Conservation (phyloP, 169 alveolate species). For the Condylostoma magnum region DNA sequence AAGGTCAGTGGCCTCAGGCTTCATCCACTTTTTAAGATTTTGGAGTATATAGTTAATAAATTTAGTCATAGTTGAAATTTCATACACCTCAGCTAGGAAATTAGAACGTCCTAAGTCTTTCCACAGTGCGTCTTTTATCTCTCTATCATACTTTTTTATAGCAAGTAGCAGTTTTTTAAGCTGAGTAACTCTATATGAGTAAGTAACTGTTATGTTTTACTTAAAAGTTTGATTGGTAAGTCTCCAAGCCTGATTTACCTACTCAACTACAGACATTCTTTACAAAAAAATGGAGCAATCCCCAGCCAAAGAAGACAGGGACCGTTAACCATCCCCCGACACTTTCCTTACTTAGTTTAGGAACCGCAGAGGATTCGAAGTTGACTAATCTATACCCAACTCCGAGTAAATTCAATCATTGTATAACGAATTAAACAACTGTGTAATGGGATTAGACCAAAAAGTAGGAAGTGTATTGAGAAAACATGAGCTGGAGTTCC, state of each 20-base stretch:
- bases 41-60: constrained; percentile 37
- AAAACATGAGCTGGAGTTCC: constrained; percentile 50
- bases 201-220: not conserved
- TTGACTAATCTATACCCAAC: not conserved
- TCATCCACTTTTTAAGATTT: constrained; percentile 51
- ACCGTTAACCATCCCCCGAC: too few relatives aligned
- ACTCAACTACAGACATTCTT: too few relatives aligned
- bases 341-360: not conserved
- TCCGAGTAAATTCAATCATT: not conserved
- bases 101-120: constrained; percentile 38
- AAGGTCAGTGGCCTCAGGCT: constrained; percentile 54
- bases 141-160: not conserved
- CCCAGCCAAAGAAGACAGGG: too few relatives aligned
- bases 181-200: not conserved
- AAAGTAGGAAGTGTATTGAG: constrained; percentile 45
- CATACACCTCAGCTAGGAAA: constrained; percentile 28
- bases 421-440: constrained; percentile 5
- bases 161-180: not conserved
- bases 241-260: too few relatives aligned
- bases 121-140: constrained; percentile 28
- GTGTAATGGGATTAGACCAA: constrained; percentile 25
- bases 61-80: not conserved
- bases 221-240: too few relatives aligned
- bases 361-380: not conserved
- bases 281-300: too few relatives aligned